A percentile compares a stretch with the other conserved stretches of the same genome.
Evolutionary conservation across 305 asterid species (phyloP).

Genomic region (Fraxinus xanthoxyloides): DNA sequence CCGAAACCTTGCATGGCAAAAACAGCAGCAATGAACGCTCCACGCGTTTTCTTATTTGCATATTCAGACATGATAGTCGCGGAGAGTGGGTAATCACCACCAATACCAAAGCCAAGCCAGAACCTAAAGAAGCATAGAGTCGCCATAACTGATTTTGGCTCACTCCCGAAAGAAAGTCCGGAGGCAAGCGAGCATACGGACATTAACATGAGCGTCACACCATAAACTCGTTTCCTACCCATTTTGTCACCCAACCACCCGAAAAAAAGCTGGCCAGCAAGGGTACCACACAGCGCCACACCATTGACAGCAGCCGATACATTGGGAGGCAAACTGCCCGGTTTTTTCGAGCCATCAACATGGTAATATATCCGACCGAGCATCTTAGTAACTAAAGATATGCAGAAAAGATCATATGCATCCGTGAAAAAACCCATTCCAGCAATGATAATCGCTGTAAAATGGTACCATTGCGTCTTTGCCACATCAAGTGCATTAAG

Average conservation of each 20-base stretch:
- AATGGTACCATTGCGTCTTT: slow-evolving; percentile 53
- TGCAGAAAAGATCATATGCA: slow-evolving; percentile 53
- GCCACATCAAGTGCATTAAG: slow-evolving; percentile 45
- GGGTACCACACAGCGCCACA: slow-evolving; percentile 48
- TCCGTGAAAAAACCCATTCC: slow-evolving; percentile 60
- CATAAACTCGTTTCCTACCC: slow-evolving; percentile 50
- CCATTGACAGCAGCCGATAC: slow-evolving; percentile 53
- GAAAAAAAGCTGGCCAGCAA: slow-evolving; percentile 48
- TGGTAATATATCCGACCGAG: slow-evolving; percentile 55
- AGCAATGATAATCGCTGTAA: slow-evolving; percentile 51
- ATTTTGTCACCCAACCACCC: slow-evolving; percentile 55
- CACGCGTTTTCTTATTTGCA: slow-evolving; percentile 49
- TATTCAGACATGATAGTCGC: slow-evolving; percentile 62
- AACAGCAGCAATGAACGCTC: slow-evolving; percentile 52
- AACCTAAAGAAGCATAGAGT: slow-evolving; percentile 52
- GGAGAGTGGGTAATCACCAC: slow-evolving; percentile 53
- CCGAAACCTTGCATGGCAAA: slow-evolving; percentile 60
- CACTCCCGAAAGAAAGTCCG: slow-evolving; percentile 42
- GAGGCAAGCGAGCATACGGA: slow-evolving; percentile 39
- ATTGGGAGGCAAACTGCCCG: slow-evolving; percentile 49
- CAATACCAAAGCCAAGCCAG: slow-evolving; percentile 56
- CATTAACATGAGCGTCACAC: slow-evolving; percentile 46
- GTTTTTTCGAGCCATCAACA: slow-evolving; percentile 41
- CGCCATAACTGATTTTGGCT: slow-evolving; percentile 35
- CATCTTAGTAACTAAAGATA: slow-evolving; percentile 52